Percentiles rank a stretch among this genome's conserved stretches.
Evolutionary conservation across 352 stramenopile species (phyloP).

Genomic region (Pythium insidiosum): DNA sequence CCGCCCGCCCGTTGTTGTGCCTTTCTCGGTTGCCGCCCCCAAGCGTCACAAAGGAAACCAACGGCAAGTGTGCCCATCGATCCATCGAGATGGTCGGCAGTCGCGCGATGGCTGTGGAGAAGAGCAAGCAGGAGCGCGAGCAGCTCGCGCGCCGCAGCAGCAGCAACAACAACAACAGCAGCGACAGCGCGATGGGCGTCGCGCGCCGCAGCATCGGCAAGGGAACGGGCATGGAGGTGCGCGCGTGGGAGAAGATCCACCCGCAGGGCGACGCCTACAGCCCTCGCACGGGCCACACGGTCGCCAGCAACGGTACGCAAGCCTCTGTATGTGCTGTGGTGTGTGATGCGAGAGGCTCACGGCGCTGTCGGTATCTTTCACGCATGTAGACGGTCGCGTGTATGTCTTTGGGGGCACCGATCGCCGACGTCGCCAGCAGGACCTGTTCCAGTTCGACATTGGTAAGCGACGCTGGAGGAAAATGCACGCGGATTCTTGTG

Average conservation of each 20-base stretch:
- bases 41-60: no score
- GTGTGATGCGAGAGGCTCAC: not conserved
- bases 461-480: no score
- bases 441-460: constrained; percentile 82
- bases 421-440: constrained; percentile 64
- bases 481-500: no score
- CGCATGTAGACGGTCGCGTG: constrained; percentile 40
- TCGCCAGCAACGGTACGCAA: constrained; percentile 59
- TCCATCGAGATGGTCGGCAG: not conserved
- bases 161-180: not conserved
- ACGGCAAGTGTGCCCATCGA: not conserved
- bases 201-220: not conserved
- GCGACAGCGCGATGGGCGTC: no score
- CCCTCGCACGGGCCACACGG: constrained; percentile 78
- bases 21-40: no score
- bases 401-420: constrained; percentile 87
- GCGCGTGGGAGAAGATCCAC: constrained; percentile 66
- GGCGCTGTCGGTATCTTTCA: not conserved
- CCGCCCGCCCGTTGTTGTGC: no score
- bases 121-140: not conserved
- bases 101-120: not conserved
- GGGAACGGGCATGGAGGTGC: constrained; percentile 43
- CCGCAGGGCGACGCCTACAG: constrained; percentile 75
- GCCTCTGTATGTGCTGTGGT: not conserved
- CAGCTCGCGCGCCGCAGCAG: not conserved